These are phyloP conservation scores for Nigrograna mackinnonii DNA, from an alignment of 2,329 filamentous ascomycete species.

Conservation along the genomic window DNA sequence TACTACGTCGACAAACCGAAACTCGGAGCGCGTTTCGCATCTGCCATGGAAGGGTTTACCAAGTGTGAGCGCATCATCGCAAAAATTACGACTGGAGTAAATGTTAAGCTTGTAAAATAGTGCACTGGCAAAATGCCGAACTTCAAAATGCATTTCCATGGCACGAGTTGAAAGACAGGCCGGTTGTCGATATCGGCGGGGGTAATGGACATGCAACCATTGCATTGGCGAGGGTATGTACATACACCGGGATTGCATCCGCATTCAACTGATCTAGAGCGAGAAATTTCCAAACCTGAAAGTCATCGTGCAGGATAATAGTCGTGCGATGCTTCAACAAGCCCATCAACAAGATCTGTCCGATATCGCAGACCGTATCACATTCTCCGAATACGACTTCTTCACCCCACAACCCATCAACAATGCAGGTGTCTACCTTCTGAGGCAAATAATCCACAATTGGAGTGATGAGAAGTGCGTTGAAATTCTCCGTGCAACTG, in stretches of 20 bases:
- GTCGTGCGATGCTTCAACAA: constrained; percentile 9
- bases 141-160: constrained; percentile 19
- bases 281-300: constrained; percentile 11
- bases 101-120: constrained; percentile 6
- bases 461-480: constrained; percentile 39
- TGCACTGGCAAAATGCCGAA: constrained; percentile 15
- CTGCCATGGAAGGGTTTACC: constrained; percentile 30
- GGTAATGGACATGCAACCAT: constrained; percentile 23
- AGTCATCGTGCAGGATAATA: constrained; percentile 17
- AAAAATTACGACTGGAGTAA: too few species aligned
- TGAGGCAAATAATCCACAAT: constrained; percentile 44
- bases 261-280: constrained; percentile 3
- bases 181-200: constrained; percentile 27
- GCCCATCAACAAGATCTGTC: not conserved
- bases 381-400: constrained; percentile 40
- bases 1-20: constrained; percentile 30
- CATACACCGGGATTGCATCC: too few species aligned
- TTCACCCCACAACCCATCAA: constrained; percentile 38
- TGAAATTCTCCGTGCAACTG: constrained; percentile 31
- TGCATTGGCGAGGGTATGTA: constrained; percentile 10
- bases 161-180: constrained; percentile 13
- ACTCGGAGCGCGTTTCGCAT: constrained; percentile 28
- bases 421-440: constrained; percentile 36
- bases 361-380: constrained; percentile 19
- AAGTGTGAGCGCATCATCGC: constrained; percentile 15